Base-by-base conservation (phyloP, 495 filamentous ascomycete species). In the Jackrogersella multiformis region DNA sequence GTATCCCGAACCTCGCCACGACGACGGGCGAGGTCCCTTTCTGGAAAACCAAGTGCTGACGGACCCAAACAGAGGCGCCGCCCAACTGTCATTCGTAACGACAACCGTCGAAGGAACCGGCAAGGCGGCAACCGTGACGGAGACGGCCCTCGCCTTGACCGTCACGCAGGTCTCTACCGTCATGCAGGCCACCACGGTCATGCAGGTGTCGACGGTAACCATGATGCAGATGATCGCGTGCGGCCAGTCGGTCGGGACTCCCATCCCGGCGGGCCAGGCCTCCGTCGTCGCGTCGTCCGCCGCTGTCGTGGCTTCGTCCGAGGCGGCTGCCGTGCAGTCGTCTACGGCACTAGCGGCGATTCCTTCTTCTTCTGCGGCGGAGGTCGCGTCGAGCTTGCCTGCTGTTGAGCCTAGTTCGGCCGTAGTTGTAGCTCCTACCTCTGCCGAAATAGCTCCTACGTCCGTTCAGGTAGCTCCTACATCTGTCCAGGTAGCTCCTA, bases 141-240 rank as follows among this genome's bases (percentile, higher is more conserved):
- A 79, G 61, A 81, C 79, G 2, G 78, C 77, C 1, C 66, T 78
- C 16, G 75, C 77, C 12, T 72, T 72, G 7, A 81, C 78, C 20
- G 65, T 74, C 4, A 74, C 71, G 12, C 56, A 73, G 20, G 1
- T 65, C 13, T 28, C 59, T 30, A 66, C 63, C 12, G 23, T 58
- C 24, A 53, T 55, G 41, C 52, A 56, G 16, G 73, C 74, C 2
- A 67, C 71, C 12, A 80, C 78, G 24, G 41, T 73, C 12, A 71
- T 60, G 28, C 41, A 73, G 26, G n/a, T 60, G 21, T 56, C 59
- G 8, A 73, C 71, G 9, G 57, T 68, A n/a, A 74, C 71, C 38
- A 69, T 74, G 65, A 56, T 67, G 59, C 69, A 74, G 49, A 70
- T 69, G 54, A 69, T 71, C 35, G 71, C 68, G 4, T 69, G 71